phyloP scores from a whole-genome alignment of 2,329 filamentous ascomycete genomes.

The Escovopsis weberi region DNA sequence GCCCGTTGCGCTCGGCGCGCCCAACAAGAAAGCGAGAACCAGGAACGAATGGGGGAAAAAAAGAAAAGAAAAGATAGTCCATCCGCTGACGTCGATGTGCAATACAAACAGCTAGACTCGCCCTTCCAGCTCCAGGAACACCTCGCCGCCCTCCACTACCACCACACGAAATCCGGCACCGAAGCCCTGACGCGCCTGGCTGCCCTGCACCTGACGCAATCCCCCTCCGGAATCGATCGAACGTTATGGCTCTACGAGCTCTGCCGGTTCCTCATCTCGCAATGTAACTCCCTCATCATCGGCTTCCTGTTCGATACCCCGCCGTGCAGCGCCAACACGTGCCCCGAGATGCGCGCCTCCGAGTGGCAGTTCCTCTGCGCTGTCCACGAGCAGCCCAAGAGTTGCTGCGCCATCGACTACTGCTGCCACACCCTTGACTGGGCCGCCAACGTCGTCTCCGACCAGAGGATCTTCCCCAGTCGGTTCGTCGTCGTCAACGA shows the following conservation, averaged over 20 bases:
- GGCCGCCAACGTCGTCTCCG: constrained; percentile 88
- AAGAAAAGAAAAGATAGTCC: not conserved
- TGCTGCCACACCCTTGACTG: constrained; percentile 98
- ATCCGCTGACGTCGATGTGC: constrained; percentile 6
- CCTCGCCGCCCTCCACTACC: constrained; percentile 78
- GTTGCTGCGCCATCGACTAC: constrained; percentile 96
- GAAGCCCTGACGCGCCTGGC: constrained; percentile 61
- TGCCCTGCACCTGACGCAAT: constrained; percentile 61
- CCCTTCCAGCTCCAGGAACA: constrained; percentile 97
- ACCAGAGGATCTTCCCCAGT: constrained; percentile 88
- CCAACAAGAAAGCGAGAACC: too few species aligned
- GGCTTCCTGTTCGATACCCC: constrained; percentile 85
- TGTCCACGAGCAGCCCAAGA: constrained; percentile 91
- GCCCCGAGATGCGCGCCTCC: constrained; percentile 94
- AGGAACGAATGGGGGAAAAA: too few species aligned
- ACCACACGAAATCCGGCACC: constrained; percentile 55
- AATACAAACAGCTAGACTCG: constrained; percentile 62
- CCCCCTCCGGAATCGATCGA: constrained; percentile 68
- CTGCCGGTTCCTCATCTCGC: constrained; percentile 86
- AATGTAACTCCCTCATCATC: constrained; percentile 84
- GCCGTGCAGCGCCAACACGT: constrained; percentile 76
- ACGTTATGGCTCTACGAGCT: constrained; percentile 96
- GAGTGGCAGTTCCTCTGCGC: constrained; percentile 99
- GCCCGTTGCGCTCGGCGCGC: too few species aligned
- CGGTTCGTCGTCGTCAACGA: constrained; percentile 48